Conservation (phyloP, 177 flowering plant species). For the Vitis hybrid region DNA sequence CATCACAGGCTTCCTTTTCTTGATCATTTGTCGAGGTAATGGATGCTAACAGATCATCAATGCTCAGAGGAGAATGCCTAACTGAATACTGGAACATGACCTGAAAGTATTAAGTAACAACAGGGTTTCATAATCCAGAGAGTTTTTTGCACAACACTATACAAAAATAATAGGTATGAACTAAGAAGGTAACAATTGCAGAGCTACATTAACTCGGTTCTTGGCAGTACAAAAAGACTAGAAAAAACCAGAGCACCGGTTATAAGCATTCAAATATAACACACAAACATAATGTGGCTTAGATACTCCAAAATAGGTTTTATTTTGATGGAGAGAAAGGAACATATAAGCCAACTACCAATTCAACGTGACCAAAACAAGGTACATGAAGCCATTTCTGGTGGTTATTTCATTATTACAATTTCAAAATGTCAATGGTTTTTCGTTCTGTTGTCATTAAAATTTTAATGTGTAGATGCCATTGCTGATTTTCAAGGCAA, state of each 20-base stretch:
- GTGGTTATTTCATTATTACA: too few species aligned
- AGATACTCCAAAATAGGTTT: too few species aligned
- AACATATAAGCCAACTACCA: too few species aligned
- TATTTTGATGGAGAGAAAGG: too few species aligned
- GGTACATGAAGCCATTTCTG: too few species aligned
- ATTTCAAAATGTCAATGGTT: not conserved
- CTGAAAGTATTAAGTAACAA: constrained; percentile 38
- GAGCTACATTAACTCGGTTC: too few species aligned
- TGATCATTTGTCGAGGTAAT: constrained; percentile 35
- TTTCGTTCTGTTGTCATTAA: not conserved
- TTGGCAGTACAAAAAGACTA: too few species aligned
- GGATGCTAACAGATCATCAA: constrained; percentile 70
- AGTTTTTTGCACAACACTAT: not conserved
- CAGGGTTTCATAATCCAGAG: not conserved
- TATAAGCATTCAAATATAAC: too few species aligned
- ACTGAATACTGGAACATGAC: constrained; percentile 73
- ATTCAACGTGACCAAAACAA: too few species aligned
- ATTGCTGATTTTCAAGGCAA: not conserved
- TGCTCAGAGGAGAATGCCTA: constrained; percentile 72
- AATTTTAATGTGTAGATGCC: not conserved
- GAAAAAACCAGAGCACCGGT: too few species aligned
- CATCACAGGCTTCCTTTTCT: constrained; percentile 37
- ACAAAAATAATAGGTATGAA: not conserved
- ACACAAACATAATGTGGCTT: too few species aligned
- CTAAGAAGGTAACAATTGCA: not conserved